These are phyloP conservation scores for Alternaria brassicae DNA, from an alignment of 2,329 filamentous ascomycete species.

Conservation along the genomic window DNA sequence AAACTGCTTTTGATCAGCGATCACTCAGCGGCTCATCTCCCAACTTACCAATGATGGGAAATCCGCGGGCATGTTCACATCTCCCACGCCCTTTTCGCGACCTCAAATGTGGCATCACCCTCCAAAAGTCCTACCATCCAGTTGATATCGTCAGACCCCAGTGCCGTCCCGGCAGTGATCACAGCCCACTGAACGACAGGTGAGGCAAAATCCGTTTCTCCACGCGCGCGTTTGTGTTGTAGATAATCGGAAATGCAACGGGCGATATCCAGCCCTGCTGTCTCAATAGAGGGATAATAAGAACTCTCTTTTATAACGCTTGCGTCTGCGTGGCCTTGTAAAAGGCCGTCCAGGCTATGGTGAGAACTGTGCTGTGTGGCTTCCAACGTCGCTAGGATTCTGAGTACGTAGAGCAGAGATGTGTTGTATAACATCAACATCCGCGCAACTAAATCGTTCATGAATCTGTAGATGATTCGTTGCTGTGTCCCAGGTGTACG, in stretches of 20 bases:
- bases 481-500: background rate
- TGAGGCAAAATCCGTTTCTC: constrained; percentile 14
- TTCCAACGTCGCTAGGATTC: constrained; percentile 25
- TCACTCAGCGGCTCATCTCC: background rate
- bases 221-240: constrained; percentile 9
- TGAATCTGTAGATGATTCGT: constrained; percentile 12
- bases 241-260: constrained; percentile 31
- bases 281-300: constrained; percentile 9
- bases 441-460: constrained; percentile 12
- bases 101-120: background rate
- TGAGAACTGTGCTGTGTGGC: background rate
- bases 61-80: background rate
- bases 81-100: constrained; percentile 1
- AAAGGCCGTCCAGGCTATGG: background rate
- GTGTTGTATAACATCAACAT: constrained; percentile 41
- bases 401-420: constrained; percentile 35
- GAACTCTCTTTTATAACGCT: background rate
- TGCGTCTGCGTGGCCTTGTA: background rate
- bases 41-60: background rate
- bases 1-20: background rate
- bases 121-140: background rate
- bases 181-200: constrained; percentile 33
- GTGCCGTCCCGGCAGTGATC: constrained; percentile 25
- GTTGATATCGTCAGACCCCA: constrained; percentile 7
- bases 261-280: constrained; percentile 28